phyloP scores from a whole-genome alignment of 352 stramenopile genomes.

The Globisporangium solare region DNA sequence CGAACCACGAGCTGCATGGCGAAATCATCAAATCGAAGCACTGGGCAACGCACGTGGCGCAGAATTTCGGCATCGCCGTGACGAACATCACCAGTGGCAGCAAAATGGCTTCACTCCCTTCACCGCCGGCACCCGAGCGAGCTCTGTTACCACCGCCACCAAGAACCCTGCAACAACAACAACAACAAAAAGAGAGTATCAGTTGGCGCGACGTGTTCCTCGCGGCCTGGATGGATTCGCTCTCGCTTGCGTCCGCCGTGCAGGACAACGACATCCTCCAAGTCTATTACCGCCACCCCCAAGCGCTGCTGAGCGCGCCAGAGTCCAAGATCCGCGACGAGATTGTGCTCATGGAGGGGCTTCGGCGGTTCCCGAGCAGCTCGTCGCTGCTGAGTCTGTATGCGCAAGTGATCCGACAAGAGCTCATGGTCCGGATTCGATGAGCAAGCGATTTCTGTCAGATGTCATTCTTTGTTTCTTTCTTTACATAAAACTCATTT shows the following conservation, averaged over 20 bases:
- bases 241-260: conserved; percentile 17
- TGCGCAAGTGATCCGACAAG: conserved; percentile 37
- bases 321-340: conserved; percentile 46
- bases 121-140: neutral
- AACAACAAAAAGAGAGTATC: conserved; percentile 10
- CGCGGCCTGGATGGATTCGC: conserved; percentile 32
- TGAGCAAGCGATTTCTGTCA: neutral
- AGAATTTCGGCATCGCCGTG: conserved; percentile 33
- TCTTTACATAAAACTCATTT: conserved; percentile 15
- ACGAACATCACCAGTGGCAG: conserved; percentile 15
- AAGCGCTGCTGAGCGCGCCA: conserved; percentile 21
- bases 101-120: neutral
- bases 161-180: neutral
- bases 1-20: conserved; percentile 28
- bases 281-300: conserved; percentile 26
- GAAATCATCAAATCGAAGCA: conserved; percentile 26
- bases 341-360: conserved; percentile 56
- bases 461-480: conserved; percentile 7
- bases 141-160: neutral
- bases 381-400: conserved; percentile 42
- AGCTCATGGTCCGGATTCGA: conserved; percentile 21
- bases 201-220: conserved; percentile 45
- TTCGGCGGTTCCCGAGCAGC: conserved; percentile 45
- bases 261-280: conserved; percentile 30
- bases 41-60: conserved; percentile 38